phyloP scores from a whole-genome alignment of 106 monocot species.

The Dioscorea zingiberensis region DNA sequence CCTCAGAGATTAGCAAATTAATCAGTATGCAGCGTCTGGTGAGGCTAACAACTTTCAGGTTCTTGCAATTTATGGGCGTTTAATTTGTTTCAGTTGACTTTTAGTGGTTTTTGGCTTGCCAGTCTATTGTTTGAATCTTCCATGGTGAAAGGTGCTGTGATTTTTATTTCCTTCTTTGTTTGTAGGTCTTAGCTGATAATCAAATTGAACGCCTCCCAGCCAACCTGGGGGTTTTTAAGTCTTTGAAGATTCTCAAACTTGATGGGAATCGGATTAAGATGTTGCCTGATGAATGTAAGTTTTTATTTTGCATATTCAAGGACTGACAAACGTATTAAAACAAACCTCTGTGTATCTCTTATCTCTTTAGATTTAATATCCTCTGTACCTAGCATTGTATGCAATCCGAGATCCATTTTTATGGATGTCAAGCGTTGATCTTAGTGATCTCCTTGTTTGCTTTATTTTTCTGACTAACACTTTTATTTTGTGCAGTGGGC shows the following conservation, averaged over 20 bases:
- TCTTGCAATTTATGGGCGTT: background rate
- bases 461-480: no score
- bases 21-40: conserved; percentile 86
- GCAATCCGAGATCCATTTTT: no score
- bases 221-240: conserved; percentile 55
- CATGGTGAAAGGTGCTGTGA: no score
- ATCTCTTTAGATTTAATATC: no score
- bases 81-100: no score
- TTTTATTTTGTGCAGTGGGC: conserved; percentile 49
- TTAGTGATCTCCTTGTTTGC: no score
- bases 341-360: background rate
- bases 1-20: conserved; percentile 60
- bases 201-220: conserved; percentile 62
- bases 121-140: no score
- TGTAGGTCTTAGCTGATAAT: conserved; percentile 46
- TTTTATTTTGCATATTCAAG: background rate
- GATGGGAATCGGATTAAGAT: conserved; percentile 68
- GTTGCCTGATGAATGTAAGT: conserved; percentile 92
- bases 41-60: conserved; percentile 55
- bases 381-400: no score
- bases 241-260: conserved; percentile 75
- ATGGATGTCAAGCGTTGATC: no score
- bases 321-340: background rate
- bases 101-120: no score
- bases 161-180: no score